Evolutionary conservation across 805 yeast species (phyloP), one percentile per base, ranked within the genome.

Genomic region (Saccharomyces mikatae): DNA sequence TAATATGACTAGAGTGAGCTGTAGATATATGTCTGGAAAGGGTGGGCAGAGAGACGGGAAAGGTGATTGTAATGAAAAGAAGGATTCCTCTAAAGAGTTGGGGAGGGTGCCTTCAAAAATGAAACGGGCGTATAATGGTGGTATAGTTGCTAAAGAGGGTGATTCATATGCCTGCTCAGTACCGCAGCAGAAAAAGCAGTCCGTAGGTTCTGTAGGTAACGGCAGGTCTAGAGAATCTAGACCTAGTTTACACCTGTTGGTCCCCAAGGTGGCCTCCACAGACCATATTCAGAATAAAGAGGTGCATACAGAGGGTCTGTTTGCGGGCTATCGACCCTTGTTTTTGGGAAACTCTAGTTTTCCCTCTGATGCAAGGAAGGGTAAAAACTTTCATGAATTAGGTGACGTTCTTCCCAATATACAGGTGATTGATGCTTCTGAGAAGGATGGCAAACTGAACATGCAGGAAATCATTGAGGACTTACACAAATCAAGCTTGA

Each of bases 281-380:
- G 68, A 64, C 30, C 58, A 67, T 58, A 62, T 69, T 9, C 58
- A 66, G 2, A 54, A 50, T 5, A 52, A 57, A 11, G 70, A 66
- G n/a, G 56, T 69, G 6, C 67, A 68, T 48, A 59, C 66, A 24
- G 76, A 74, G 47, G 75, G 78, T 2, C 62, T 77, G 41, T 74
- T 76, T 59, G 77, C 80, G 11, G 78, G 79, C 13, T 75, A 75
- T 58, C 70, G 75, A 36, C 80, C 80, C 1, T 61, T 77, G 41
- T 73, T 74, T 54, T 60, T 76, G 56, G 76, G 77, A 11, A 70
- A 74, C 53, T 67, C 44, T 17, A 17, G 44, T 21, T 36, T 36
- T 11, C 24, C 44, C 5, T 36, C 70, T 9, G 58, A 67, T 17
- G 26, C 60, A 4, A 56, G 54, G 4, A 30, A 49, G 11, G 53